phyloP scores from a whole-genome alignment of 768 basidiomycete genomes.

The Fistulinella prunicolor region DNA sequence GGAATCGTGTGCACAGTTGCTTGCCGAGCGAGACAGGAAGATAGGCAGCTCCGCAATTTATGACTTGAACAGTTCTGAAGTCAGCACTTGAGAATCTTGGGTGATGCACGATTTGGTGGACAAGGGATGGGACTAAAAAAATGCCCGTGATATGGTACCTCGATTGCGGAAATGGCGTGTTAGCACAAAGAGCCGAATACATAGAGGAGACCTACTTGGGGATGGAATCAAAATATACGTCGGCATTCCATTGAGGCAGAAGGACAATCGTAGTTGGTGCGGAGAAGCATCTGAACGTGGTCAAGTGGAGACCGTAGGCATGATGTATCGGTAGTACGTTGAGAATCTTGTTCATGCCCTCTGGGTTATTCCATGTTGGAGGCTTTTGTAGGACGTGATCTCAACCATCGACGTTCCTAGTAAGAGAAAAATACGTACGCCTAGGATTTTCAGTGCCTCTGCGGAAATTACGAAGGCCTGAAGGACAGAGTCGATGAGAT shows the following conservation, averaged over 20 bases:
- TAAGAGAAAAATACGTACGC: conserved; percentile 31
- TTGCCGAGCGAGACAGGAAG: conserved; percentile 54
- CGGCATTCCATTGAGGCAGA: conserved; percentile 59
- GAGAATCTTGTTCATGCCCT: conserved; percentile 46
- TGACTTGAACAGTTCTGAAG: conserved; percentile 44
- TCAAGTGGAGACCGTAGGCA: conserved; percentile 55
- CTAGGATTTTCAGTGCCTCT: conserved; percentile 34
- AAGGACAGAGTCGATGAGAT: conserved; percentile 44
- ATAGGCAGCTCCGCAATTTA: conserved; percentile 63
- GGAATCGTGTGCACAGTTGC: conserved; percentile 39
- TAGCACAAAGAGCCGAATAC: neutral
- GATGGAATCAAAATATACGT: conserved; percentile 49
- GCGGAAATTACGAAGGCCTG: conserved; percentile 36
- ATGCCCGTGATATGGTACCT: conserved; percentile 57
- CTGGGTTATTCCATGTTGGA: conserved; percentile 38
- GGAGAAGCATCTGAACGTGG: conserved; percentile 48
- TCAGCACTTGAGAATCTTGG: conserved; percentile 45
- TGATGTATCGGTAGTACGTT: conserved; percentile 70
- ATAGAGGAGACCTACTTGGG: conserved; percentile 47
- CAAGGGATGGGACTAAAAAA: conserved; percentile 56
- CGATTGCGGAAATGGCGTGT: neutral
- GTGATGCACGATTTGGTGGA: conserved; percentile 63
- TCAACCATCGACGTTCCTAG: neutral
- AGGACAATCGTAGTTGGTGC: conserved; percentile 48
- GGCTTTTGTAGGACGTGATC: conserved; percentile 28